Evolutionary conservation across 2,329 filamentous ascomycete genomes (phyloP).

Genomic region (Lanzia echinophila): DNA sequence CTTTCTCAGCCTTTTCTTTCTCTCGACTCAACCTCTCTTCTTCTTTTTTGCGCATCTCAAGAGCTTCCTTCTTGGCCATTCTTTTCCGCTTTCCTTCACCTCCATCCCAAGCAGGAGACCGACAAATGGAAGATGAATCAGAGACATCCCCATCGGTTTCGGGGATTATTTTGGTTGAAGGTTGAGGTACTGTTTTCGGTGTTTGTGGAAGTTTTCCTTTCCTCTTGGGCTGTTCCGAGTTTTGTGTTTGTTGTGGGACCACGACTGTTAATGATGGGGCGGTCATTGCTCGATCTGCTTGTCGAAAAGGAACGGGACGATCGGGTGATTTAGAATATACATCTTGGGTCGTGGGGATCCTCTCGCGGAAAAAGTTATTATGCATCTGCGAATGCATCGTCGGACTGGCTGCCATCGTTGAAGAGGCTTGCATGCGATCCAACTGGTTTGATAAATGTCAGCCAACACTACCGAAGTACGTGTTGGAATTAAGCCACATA

Average conservation of each 20-base stretch:
- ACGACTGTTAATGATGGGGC: conserved; percentile 17
- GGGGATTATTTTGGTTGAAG: neutral
- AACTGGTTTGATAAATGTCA: conserved; percentile 31
- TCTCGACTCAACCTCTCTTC: conserved; percentile 34
- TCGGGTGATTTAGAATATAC: conserved; percentile 9
- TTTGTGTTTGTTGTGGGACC: conserved; percentile 12
- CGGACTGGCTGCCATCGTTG: neutral
- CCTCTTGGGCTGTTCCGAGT: neutral
- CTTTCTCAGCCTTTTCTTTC: conserved; percentile 34
- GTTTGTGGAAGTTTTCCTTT: neutral
- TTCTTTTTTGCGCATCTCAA: conserved; percentile 37
- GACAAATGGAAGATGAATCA: conserved; percentile 42
- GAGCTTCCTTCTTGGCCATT: conserved; percentile 36
- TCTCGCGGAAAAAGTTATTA: conserved; percentile 5
- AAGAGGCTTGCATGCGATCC: conserved; percentile 31
- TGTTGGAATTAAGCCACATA: conserved; percentile 31
- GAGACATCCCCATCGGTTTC: conserved; percentile 17
- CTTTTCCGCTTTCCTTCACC: conserved; percentile 43
- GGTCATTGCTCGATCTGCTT: conserved; percentile 20
- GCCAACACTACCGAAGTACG: conserved; percentile 19
- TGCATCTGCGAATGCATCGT: neutral
- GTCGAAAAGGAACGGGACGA: conserved; percentile 4
- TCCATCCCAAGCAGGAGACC: conserved; percentile 57
- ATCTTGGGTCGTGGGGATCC: conserved; percentile 6
- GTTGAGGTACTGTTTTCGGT: neutral